Percentiles rank a stretch among this genome's conserved stretches.
Evolutionary conservation across 371 early-diverging fungal genomes (phyloP).

Genomic region (Funneliformis caledonium): DNA sequence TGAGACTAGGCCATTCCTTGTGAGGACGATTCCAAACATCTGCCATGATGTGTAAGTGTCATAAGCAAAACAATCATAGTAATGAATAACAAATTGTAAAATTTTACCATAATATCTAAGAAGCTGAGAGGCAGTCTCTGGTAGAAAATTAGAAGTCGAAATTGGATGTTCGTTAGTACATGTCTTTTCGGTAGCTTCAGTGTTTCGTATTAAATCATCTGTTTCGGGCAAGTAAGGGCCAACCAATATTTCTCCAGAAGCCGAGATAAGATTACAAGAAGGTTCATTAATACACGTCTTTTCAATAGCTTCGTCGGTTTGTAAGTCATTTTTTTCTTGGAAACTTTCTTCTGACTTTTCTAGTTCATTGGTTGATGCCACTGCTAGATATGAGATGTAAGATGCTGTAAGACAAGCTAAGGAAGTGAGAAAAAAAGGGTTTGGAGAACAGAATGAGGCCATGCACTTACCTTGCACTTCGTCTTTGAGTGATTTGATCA

Average conservation of each 20-base stretch:
- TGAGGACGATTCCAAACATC: slow-evolving; percentile 23
- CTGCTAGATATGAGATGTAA: neutral
- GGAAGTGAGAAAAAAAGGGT: neutral
- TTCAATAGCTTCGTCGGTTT: slow-evolving; percentile 11
- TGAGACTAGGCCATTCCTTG: slow-evolving; percentile 3
- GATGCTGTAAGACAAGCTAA: neutral
- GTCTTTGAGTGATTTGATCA: too few species aligned
- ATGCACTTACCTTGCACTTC: too few species aligned
- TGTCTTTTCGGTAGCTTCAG: slow-evolving; percentile 5
- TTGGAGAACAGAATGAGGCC: neutral
- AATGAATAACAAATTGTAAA: slow-evolving; percentile 16
- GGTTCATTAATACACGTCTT: neutral
- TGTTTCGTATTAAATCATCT: neutral
- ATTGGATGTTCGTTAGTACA: neutral
- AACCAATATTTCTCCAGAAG: neutral
- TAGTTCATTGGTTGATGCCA: neutral
- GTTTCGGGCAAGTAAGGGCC: neutral
- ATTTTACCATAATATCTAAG: slow-evolving; percentile 25
- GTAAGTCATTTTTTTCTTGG: neutral
- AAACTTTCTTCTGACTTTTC: slow-evolving; percentile 10
- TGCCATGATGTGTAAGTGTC: slow-evolving; percentile 16
- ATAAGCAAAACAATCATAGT: slow-evolving; percentile 13
- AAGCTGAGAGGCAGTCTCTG: slow-evolving; percentile 5
- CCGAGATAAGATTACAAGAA: neutral
- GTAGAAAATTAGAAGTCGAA: neutral